phyloP scores from a whole-genome alignment of 345 rosid species.

The Citropsis articulata region DNA sequence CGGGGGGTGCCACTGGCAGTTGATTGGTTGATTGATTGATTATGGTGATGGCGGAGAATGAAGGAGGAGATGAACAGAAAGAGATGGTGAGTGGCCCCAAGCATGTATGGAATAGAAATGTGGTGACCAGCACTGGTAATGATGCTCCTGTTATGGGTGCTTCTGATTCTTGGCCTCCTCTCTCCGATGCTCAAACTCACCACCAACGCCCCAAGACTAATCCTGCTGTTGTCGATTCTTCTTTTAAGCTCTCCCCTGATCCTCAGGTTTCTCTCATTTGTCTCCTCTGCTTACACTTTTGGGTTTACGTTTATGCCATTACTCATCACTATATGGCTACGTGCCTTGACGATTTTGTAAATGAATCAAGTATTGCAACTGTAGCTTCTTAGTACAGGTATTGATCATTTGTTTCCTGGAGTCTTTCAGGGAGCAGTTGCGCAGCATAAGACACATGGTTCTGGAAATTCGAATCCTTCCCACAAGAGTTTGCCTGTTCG shows the following conservation, averaged over 20 bases:
- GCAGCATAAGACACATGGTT: slow-evolving; percentile 51
- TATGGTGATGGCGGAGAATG: slow-evolving; percentile 63
- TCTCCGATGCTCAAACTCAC: slow-evolving; percentile 48
- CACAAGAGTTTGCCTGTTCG: slow-evolving; percentile 54
- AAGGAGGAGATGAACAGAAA: slow-evolving; percentile 54
- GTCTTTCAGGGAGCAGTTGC: slow-evolving; percentile 50
- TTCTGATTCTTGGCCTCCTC: slow-evolving; percentile 87
- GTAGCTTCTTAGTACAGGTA: slow-evolving; percentile 1
- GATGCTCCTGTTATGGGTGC: slow-evolving; percentile 74
- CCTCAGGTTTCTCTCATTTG: neutral
- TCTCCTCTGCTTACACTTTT: too few relatives aligned
- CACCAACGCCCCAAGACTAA: slow-evolving; percentile 30
- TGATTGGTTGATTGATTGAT: neutral
- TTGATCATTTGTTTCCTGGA: slow-evolving; percentile 11
- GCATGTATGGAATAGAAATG: slow-evolving; percentile 77
- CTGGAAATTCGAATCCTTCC: slow-evolving; percentile 49
- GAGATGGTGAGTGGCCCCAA: slow-evolving; percentile 37
- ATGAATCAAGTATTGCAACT: neutral
- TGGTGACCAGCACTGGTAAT: slow-evolving; percentile 13
- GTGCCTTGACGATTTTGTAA: too few relatives aligned
- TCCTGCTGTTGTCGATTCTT: slow-evolving; percentile 15
- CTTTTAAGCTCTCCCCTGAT: slow-evolving; percentile 10
- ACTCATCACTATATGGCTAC: neutral
- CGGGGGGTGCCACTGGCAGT: too few relatives aligned
- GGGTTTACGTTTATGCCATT: too few relatives aligned